Conservation (phyloP, 202 grass and related monocot species). For the Brachypodium distachyon region DNA sequence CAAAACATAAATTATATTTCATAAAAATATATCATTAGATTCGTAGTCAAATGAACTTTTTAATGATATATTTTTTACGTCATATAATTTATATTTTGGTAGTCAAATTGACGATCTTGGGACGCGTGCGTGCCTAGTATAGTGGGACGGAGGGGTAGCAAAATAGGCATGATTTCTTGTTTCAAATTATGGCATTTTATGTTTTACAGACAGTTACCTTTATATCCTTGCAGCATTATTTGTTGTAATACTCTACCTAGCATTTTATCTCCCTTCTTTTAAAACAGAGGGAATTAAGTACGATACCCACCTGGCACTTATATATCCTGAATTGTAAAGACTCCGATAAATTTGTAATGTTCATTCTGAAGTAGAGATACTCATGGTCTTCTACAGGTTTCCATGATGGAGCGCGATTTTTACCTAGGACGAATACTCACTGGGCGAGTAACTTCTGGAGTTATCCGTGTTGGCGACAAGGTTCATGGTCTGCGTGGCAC, state of each 20-base stretch:
- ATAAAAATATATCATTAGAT: too few species aligned
- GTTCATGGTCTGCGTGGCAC: conserved; percentile 75
- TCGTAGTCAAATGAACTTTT: too few species aligned
- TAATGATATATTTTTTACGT: too few species aligned
- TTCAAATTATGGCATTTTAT: not conserved
- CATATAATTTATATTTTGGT: too few species aligned
- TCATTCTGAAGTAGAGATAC: not conserved
- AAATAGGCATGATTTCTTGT: not conserved
- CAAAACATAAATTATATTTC: too few species aligned
- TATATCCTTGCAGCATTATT: not conserved
- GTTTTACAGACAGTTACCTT: not conserved
- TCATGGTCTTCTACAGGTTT: conserved; percentile 54
- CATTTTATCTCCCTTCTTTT: not conserved
- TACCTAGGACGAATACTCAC: conserved; percentile 98
- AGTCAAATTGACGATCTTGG: too few species aligned
- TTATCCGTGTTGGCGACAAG: conserved; percentile 79
- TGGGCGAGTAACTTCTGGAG: conserved; percentile 76
- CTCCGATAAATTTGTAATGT: not conserved
- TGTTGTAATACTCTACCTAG: not conserved
- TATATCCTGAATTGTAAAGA: not conserved
- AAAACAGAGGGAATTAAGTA: not conserved
- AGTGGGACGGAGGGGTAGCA: too few species aligned
- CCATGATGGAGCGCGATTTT: conserved; percentile 99
- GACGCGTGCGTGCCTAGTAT: too few species aligned
- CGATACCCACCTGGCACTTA: not conserved